A percentile compares a stretch with the other conserved stretches of the same genome.
phyloP scores from a whole-genome alignment of 768 basidiomycete species.

The Boletales sp. region DNA sequence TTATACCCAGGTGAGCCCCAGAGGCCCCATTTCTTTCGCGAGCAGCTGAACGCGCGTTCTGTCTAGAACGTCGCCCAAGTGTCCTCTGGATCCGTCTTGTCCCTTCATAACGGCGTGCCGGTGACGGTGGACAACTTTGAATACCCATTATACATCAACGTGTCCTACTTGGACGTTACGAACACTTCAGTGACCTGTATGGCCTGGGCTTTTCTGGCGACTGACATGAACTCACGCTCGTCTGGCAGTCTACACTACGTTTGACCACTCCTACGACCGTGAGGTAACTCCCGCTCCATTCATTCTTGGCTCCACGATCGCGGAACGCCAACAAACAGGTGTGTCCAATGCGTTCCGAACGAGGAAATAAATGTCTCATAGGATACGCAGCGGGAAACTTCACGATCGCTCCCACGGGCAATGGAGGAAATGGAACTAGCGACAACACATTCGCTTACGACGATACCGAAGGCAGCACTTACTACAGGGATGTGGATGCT shows the following conservation, averaged over 20 bases:
- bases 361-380: neutral
- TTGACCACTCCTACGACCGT: conserved; percentile 72
- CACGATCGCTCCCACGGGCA: conserved; percentile 40
- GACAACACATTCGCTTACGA: conserved; percentile 63
- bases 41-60: neutral
- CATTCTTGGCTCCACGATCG: conserved; percentile 53
- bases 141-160: conserved; percentile 49
- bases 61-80: conserved; percentile 48
- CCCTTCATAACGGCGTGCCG: conserved; percentile 46
- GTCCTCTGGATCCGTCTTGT: conserved; percentile 43
- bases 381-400: conserved; percentile 46
- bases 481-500: conserved; percentile 55
- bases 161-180: conserved; percentile 30
- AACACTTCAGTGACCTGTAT: conserved; percentile 24
- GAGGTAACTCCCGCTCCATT: conserved; percentile 55
- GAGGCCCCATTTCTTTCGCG: neutral
- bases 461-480: conserved; percentile 62
- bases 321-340: conserved; percentile 59
- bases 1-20: conserved; percentile 33
- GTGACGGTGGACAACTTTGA: conserved; percentile 47
- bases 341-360: conserved; percentile 14
- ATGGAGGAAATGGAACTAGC: conserved; percentile 65
- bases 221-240: neutral
- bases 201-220: neutral
- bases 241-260: conserved; percentile 42